Base-by-base conservation (phyloP, 1,139 yeast genomes). In the Suhomyces terraborum region DNA sequence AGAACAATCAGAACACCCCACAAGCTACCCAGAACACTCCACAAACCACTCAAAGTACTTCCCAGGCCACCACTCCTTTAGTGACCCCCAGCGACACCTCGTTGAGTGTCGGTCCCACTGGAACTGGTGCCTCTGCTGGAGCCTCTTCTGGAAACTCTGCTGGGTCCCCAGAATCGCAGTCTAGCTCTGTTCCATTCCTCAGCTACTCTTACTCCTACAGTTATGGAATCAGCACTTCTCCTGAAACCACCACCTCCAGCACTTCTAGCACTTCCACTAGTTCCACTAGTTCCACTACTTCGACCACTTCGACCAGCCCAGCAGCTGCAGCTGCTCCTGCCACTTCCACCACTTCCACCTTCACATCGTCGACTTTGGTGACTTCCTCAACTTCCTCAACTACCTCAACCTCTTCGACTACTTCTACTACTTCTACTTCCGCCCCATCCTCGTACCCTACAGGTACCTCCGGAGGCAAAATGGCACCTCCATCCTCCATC, bases 401-500 rank as follows among this genome's bases (percentile, higher is more conserved):
- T 4, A 8, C 20, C 6, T n/a, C 34, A 1, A 27, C 49, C 9
- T 30, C 46, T 7, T 14, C 52, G 6, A 40, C 54, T 18, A 10
- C 17, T 14, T 38, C 55, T n/a, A 52, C 61, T 14, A 48, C 54
- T 10, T 42, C 64, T 16, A 9, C 48, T 14, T 44, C 62, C 8
- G 47, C 64, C 25, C 54, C 67, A 16, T 12, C 44, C 10, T 29
- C 32, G 1, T 20, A 36, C 10, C 28, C 47, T 19, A 27, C 48
- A 18, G 57, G 50, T 27, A 29, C 42, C 21, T 13, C 19, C 12
- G 26, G 34, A 8, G 52, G 50, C n/a, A 18, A n/a, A 10, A 50
- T 64, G 20, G 24, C 58, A 16, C 54, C 71, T 33, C 91, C 91
- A 43, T 61, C 69, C 35, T 76, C 80, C 23, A 70, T 84, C 42